Percentiles rank a stretch among this genome's conserved stretches.
These are phyloP conservation scores for Oryza punctata DNA, from an alignment of 176 grass and related monocot genomes.

Conservation along the genomic window DNA sequence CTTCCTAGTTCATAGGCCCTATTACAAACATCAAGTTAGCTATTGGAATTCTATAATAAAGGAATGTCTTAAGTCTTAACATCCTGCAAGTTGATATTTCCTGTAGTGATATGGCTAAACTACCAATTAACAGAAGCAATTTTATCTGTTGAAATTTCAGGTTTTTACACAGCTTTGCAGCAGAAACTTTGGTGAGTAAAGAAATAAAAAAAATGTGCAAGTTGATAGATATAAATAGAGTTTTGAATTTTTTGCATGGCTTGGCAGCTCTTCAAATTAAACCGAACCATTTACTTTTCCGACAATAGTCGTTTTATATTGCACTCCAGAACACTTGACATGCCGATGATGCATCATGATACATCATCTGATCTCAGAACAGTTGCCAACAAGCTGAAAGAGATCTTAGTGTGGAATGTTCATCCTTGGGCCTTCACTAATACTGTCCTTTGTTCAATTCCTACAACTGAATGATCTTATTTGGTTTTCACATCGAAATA, in stretches of 20 bases:
- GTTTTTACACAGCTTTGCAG: too few relatives aligned
- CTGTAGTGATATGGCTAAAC: too few relatives aligned
- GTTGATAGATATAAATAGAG: too few relatives aligned
- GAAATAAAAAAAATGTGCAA: too few relatives aligned
- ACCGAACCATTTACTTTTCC: background rate
- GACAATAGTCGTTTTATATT: background rate
- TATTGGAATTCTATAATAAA: background rate
- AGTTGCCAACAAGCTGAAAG: slow-evolving; percentile 54
- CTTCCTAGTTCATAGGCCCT: background rate
- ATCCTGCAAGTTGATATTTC: background rate
- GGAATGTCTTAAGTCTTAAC: background rate
- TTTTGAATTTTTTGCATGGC: background rate
- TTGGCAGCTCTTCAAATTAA: background rate
- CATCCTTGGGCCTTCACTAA: background rate
- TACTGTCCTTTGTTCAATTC: background rate
- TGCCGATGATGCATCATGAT: slow-evolving; percentile 8
- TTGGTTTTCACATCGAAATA: slow-evolving; percentile 35
- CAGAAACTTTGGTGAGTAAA: too few relatives aligned
- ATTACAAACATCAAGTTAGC: background rate
- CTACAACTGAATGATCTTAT: background rate
- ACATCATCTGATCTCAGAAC: slow-evolving; percentile 42
- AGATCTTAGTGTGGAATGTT: slow-evolving; percentile 46
- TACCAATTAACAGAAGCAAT: too few relatives aligned
- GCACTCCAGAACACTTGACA: slow-evolving; percentile 43
- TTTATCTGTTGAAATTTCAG: too few relatives aligned